These are phyloP conservation scores for Barbarea vulgaris DNA, from an alignment of 345 rosid genomes.

Conservation along the genomic window DNA sequence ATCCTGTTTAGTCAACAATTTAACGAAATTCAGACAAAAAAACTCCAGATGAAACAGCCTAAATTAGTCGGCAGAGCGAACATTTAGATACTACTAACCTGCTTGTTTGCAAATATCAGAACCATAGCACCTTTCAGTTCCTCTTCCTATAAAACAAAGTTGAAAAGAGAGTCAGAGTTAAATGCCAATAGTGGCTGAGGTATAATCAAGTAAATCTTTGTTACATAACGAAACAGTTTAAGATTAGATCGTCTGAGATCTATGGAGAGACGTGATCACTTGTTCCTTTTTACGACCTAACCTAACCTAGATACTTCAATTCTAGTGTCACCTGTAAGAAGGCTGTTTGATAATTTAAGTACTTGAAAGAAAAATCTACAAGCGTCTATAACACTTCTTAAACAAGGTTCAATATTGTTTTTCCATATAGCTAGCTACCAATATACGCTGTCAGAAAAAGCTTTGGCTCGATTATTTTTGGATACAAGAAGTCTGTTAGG, in stretches of 20 bases:
- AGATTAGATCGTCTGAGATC: neutral
- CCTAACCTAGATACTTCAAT: constrained; percentile 1
- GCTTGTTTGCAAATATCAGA: constrained; percentile 63
- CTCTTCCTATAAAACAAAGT: constrained; percentile 46
- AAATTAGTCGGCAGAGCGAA: constrained; percentile 7
- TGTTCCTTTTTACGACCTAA: neutral
- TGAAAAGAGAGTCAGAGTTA: constrained; percentile 1
- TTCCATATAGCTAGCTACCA: constrained; percentile 6
- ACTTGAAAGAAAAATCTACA: neutral
- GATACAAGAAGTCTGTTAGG: neutral
- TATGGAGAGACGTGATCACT: neutral
- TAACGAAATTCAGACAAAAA: constrained; percentile 12
- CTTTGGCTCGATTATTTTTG: neutral
- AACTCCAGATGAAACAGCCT: constrained; percentile 30
- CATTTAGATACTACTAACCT: constrained; percentile 43
- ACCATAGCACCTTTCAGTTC: constrained; percentile 57
- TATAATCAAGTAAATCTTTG: neutral
- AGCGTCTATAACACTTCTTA: neutral
- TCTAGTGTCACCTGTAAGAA: constrained; percentile 6
- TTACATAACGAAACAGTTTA: neutral
- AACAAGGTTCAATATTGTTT: neutral
- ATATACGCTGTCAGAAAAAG: neutral
- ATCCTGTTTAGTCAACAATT: constrained; percentile 36
- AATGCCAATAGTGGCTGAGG: neutral
- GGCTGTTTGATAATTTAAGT: neutral